These are phyloP conservation scores for Solanum commersonii DNA, from an alignment of 257 asterid species.

Conservation along the genomic window DNA sequence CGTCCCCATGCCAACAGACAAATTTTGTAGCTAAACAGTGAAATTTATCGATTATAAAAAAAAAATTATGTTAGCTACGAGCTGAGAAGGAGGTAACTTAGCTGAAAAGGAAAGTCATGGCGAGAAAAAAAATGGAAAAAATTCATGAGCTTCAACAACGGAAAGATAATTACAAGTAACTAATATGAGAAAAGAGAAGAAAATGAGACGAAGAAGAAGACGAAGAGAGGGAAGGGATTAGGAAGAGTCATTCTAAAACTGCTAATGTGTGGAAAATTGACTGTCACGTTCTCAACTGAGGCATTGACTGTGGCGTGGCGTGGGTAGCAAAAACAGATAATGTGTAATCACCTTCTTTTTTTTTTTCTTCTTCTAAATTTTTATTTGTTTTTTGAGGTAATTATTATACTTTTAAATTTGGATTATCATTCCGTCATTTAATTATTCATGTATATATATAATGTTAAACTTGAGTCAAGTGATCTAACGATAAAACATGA, in stretches of 20 bases:
- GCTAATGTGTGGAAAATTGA: slow-evolving; percentile 18
- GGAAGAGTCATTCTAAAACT: slow-evolving; percentile 14
- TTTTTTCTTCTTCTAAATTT: background rate
- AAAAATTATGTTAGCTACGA: background rate
- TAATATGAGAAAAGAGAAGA: background rate
- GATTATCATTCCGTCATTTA: no score
- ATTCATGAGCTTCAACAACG: slow-evolving; percentile 1
- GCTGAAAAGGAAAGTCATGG: slow-evolving; percentile 1
- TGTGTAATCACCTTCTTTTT: background rate
- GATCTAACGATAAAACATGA: background rate
- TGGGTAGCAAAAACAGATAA: background rate
- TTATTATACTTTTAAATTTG: background rate
- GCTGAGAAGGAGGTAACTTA: slow-evolving; percentile 1
- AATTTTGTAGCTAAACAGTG: background rate
- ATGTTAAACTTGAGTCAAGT: background rate
- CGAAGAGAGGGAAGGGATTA: background rate
- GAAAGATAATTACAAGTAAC: background rate
- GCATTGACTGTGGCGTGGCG: background rate
- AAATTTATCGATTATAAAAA: background rate
- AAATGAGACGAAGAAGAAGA: background rate
- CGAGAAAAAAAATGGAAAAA: background rate
- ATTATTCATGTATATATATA: background rate
- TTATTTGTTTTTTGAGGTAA: background rate
- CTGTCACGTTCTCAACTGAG: slow-evolving; percentile 33
- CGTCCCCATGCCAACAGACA: background rate